phyloP scores from a whole-genome alignment of 805 yeast genomes.

The Wickerhamiella slavikovae region DNA sequence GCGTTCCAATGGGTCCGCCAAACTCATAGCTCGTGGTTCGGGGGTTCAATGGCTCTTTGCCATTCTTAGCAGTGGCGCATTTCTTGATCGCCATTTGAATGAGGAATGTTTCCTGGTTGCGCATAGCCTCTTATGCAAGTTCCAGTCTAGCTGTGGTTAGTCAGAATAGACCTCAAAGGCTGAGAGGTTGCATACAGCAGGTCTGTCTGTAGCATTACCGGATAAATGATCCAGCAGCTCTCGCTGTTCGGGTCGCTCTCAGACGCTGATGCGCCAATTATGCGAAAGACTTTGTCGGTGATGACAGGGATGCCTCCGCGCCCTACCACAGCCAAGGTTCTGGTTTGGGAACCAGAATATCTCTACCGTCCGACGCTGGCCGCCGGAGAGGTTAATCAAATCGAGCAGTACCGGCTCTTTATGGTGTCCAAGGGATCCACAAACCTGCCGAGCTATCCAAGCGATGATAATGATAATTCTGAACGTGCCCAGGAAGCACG shows the following conservation, averaged over 20 bases:
- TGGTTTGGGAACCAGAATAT: conserved; percentile 17
- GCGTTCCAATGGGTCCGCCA: conserved; percentile 57
- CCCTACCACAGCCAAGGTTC: conserved; percentile 11
- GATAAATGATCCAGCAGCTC: conserved; percentile 19
- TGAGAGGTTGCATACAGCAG: no score
- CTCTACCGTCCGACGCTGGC: conserved; percentile 14
- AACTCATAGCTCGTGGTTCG: conserved; percentile 53
- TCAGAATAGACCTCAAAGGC: neutral
- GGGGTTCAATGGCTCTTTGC: conserved; percentile 34
- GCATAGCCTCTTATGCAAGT: no score
- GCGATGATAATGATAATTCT: neutral
- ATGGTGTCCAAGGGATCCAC: conserved; percentile 3
- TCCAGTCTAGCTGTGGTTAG: no score
- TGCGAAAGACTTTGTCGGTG: conserved; percentile 17
- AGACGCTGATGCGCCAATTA: conserved; percentile 14
- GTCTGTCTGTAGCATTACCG: no score
- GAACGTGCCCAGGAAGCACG: neutral
- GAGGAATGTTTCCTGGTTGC: conserved; percentile 1
- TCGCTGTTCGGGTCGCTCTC: conserved; percentile 17
- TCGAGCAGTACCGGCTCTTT: conserved; percentile 18
- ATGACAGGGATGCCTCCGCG: conserved; percentile 20
- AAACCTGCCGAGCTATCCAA: neutral
- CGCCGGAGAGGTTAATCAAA: conserved; percentile 16
- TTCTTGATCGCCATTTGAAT: neutral
- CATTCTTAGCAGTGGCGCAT: neutral